Evolutionary conservation across 108 stramenopile species (phyloP), one percentile per base, ranked within the genome.

Genomic region (Discostella stelligeroides): DNA sequence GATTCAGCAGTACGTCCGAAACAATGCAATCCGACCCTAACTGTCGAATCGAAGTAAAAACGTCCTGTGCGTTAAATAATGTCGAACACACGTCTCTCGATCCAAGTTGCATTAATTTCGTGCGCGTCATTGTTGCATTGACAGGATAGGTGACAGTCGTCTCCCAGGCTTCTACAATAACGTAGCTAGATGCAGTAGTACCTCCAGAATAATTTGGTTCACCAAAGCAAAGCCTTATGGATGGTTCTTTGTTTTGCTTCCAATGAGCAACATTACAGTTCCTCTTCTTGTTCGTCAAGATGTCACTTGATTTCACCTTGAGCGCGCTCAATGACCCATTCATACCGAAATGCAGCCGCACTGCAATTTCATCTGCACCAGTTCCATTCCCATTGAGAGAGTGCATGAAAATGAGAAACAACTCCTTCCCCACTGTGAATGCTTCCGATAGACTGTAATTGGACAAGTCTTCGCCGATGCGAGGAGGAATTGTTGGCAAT

Each of bases 271-370:
- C 66, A 39, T 63, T 20, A 17, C 65, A 72, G 46, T 60, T 17
- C n/a, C n/a, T n/a, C n/a, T 42, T 28, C 69, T 10, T 23, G 34
- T 27, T n/a, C n/a, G n/a, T n/a, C n/a, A n/a, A n/a, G n/a, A 42
- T 43, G 12, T 53, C 67, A 28, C 28, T 51, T 21, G 66, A 18
- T 23, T 65, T 49, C 40, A 24, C 37, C 37, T 61, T 83, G 25
- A 65, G 66, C 6, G 71, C 21, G 25, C 56, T 60, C 1, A 88
- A 54, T 10, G 67, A 71, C 3, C 87, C 87, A 59, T 82, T 86
- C 87, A 88, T 88, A 47, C 85, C 85, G 64, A 88, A 88, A 60
- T 88, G 87, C 10, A 85, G 64, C 28, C 87, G 81, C 49, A 86
- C n/a, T 30, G 85, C 87, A 30, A 45, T 24, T 2, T 87, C 41